phyloP scores from a whole-genome alignment of 179 eudicot species.

The Silene noctiflora region DNA sequence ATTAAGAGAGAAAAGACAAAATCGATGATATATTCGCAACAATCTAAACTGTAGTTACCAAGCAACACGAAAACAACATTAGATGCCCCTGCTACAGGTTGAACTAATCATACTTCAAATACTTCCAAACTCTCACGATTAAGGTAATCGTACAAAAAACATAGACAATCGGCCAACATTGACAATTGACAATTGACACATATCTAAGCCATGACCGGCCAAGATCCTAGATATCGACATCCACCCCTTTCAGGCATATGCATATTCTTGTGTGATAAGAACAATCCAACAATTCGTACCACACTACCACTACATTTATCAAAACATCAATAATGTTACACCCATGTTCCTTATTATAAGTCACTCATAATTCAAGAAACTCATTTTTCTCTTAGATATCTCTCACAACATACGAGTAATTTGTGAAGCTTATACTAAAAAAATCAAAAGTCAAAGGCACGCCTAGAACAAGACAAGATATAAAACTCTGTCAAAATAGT shows the following conservation, averaged over 20 bases:
- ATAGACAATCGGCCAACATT: not conserved
- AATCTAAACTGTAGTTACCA: too few species aligned
- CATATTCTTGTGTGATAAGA: not conserved
- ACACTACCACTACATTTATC: not conserved
- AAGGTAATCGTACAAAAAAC: not conserved
- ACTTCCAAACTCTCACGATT: not conserved
- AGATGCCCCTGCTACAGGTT: too few species aligned
- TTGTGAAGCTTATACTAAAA: too few species aligned
- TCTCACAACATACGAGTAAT: not conserved
- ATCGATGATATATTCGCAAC: too few species aligned
- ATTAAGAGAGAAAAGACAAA: not conserved
- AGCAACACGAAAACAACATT: too few species aligned
- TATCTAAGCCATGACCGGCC: not conserved
- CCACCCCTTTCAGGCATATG: not conserved
- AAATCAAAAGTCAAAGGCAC: too few species aligned
- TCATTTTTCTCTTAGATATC: not conserved
- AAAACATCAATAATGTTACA: not conserved
- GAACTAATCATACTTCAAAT: too few species aligned
- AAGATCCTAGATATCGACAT: not conserved
- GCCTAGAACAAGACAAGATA: too few species aligned
- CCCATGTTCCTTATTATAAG: not conserved
- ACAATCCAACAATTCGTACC: not conserved
- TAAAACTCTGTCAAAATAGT: too few species aligned
- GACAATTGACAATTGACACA: not conserved
- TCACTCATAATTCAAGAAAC: not conserved